These are phyloP conservation scores for Leccinum griseonigrum DNA, from an alignment of 1,284 basidiomycete species.

Conservation along the genomic window DNA sequence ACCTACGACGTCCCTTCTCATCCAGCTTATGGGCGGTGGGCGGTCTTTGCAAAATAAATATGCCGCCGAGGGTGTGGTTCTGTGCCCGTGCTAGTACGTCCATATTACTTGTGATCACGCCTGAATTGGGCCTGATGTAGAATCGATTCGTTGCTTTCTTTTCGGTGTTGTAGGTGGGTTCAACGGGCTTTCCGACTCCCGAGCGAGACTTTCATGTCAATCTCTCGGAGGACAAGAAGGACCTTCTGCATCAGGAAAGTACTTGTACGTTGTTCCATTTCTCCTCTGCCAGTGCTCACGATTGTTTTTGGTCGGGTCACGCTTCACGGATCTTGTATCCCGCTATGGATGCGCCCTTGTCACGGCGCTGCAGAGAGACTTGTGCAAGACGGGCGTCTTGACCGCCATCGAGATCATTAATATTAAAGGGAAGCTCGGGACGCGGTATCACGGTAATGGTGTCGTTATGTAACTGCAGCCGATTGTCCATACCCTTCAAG, in stretches of 20 bases:
- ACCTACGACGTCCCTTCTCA: constrained; percentile 69
- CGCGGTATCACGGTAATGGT: constrained; percentile 15
- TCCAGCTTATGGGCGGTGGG: no score
- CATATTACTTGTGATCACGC: constrained; percentile 30
- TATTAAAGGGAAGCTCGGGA: constrained; percentile 12
- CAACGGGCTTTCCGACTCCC: constrained; percentile 26
- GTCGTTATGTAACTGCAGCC: constrained; percentile 25
- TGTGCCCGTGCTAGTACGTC: no score
- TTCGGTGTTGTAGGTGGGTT: constrained; percentile 31
- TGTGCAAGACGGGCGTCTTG: constrained; percentile 1
- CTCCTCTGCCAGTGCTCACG: neutral
- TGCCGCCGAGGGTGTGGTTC: no score
- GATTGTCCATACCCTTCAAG: constrained; percentile 5
- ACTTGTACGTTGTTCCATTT: neutral
- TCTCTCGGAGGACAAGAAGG: no score
- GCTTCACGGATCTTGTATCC: neutral
- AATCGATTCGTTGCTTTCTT: constrained; percentile 43
- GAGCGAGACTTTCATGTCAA: constrained; percentile 29
- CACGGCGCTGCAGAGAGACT: neutral
- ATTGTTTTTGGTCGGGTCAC: neutral
- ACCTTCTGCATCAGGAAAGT: neutral
- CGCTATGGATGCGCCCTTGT: neutral
- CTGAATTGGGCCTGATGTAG: constrained; percentile 33
- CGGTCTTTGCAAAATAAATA: no score
- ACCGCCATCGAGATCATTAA: constrained; percentile 8